phyloP scores from a whole-genome alignment of 2,329 filamentous ascomycete species.

The Diaporthe vexans region DNA sequence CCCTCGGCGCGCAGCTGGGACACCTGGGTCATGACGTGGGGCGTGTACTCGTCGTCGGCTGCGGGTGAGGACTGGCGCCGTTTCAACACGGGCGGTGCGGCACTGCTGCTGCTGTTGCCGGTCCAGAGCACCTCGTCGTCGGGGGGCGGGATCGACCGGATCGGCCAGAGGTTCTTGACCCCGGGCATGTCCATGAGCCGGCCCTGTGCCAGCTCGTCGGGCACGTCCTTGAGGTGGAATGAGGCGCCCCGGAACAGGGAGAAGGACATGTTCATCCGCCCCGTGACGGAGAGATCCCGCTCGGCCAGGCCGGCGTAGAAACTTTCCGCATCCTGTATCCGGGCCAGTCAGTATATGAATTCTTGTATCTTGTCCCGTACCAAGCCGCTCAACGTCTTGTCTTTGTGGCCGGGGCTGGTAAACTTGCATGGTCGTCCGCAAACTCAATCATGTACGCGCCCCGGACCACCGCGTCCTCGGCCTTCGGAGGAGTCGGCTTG shows the following conservation, averaged over 20 bases:
- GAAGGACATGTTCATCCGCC: conserved; percentile 18
- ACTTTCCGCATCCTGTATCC: conserved; percentile 3
- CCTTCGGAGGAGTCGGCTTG: not conserved
- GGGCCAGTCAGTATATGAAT: conserved; percentile 2
- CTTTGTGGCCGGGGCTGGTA: conserved; percentile 15
- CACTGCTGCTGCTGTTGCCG: not conserved
- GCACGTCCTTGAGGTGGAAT: conserved; percentile 14
- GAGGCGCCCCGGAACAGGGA: conserved; percentile 21
- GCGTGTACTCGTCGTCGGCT: not conserved
- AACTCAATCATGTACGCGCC: conserved; percentile 33
- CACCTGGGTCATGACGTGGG: not conserved
- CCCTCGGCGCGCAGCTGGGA: conserved; percentile 9
- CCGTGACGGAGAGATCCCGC: conserved; percentile 4
- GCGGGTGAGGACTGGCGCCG: not conserved
- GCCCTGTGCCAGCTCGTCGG: not conserved
- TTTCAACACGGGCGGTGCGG: conserved; percentile 7
- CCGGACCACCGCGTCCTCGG: not conserved
- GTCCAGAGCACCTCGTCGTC: conserved; percentile 23
- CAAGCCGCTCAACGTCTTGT: not conserved
- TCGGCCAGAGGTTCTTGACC: not conserved
- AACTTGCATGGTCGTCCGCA: conserved; percentile 23
- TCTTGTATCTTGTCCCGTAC: not conserved
- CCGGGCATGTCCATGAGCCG: not conserved
- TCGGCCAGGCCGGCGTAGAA: conserved; percentile 9
- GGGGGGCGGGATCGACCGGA: conserved; percentile 1